These are phyloP conservation scores for Pogostemon cablin DNA, from an alignment of 257 asterid genomes.

Conservation along the genomic window DNA sequence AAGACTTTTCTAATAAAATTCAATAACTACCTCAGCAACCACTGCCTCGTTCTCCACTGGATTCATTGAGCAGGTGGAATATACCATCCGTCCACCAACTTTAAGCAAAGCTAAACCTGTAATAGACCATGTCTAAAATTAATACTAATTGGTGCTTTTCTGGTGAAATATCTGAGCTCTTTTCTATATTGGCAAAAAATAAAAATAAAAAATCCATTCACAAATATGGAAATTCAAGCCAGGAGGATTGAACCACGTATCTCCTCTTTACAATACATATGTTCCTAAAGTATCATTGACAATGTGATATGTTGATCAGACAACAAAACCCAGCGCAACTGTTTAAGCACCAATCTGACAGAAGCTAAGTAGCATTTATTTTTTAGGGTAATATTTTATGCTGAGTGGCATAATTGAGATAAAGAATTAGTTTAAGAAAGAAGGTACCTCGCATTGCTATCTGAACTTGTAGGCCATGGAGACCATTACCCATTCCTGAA, in stretches of 20 bases:
- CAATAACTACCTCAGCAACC: conserved; percentile 78
- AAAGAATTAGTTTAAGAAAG: conserved; percentile 13
- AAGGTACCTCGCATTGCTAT: conserved; percentile 92
- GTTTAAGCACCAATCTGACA: conserved; percentile 1
- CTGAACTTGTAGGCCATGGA: conserved; percentile 92
- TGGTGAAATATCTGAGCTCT: not conserved
- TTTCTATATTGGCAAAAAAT: no score
- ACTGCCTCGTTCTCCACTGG: conserved; percentile 98
- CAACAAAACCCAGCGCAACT: not conserved
- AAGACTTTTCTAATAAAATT: conserved; percentile 16
- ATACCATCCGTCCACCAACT: conserved; percentile 96
- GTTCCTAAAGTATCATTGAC: not conserved
- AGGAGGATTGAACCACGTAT: no score
- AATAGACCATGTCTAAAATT: conserved; percentile 22
- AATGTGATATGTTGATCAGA: not conserved
- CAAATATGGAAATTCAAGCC: no score
- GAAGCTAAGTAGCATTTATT: not conserved
- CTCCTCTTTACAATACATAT: not conserved
- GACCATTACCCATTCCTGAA: conserved; percentile 86
- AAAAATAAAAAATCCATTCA: no score
- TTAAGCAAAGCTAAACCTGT: conserved; percentile 90
- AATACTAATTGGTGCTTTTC: conserved; percentile 22
- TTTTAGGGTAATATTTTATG: not conserved
- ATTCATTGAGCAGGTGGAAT: conserved; percentile 99
- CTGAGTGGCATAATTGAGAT: conserved; percentile 18